Evolutionary conservation across 116 monocot species (phyloP), one percentile per base, ranked within the genome.

Genomic region (Iris pallida): DNA sequence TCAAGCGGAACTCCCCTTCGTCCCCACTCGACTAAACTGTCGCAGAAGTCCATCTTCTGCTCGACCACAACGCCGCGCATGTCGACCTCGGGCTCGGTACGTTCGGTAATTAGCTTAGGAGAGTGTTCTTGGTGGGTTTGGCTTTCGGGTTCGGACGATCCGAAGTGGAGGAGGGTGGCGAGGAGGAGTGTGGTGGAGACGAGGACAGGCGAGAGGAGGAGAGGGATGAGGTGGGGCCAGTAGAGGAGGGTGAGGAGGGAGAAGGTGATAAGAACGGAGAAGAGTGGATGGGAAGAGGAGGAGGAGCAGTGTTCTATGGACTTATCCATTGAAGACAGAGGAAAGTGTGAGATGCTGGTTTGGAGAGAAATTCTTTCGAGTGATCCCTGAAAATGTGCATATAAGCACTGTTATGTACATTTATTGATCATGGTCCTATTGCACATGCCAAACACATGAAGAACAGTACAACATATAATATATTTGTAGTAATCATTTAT

Each of bases 201-300:
- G 54, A 73, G 68, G 55, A 79, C 68, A 9, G 73, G 79, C 48
- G 79, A 79, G 47, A 79, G 56, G 57, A 73, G 42, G 43, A 79
- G 47, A 20, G 54, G 17, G 48, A 79, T 47, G 57, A 62, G 42
- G 68, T 63, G 30, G 47, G 79, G 79, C 57, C 69, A 57, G 57
- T 79, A 79, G 63, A 79, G 63, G 49, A 79, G 9, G 16, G 16
- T 47, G 40, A 79, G 57, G 19, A 79, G 57, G 40, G 53, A 63
- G 68, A 42, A 40, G 3, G 72, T 53, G 48, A 63, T 63, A 17
- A 69, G n/a, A 7, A 68, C 57, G 63, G 73, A 73, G 58, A 79
- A 51, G 51, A 79, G 68, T 42, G 73, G 79, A 41, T 79, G 79
- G 8, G 67, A 67, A 16, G 54, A 14, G 67, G 47, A 15, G 51